Conservation (phyloP, 2,329 filamentous ascomycete genomes). For the Fusarium denticulatum region DNA sequence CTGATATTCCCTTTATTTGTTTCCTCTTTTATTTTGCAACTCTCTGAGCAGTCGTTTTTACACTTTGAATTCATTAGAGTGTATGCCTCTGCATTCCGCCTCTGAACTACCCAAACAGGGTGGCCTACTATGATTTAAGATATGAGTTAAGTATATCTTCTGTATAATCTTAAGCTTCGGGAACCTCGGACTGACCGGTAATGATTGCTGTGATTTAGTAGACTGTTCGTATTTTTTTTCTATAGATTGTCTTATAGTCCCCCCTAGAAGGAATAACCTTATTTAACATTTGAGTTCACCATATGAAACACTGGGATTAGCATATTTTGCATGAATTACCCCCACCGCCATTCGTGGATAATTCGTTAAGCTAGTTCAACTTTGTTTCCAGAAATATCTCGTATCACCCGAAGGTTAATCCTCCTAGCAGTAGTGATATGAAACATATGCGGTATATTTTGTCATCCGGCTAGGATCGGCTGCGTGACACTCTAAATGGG, state of each 20-base stretch:
- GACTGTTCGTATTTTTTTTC: not conserved
- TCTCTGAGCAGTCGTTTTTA: accelerated
- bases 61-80: accelerated
- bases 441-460: not conserved
- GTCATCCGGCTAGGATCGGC: not conserved
- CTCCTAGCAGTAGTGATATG: not conserved
- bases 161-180: not conserved
- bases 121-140: not conserved
- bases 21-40: accelerated
- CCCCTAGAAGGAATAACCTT: not conserved
- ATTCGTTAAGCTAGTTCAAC: not conserved
- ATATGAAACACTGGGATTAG: not conserved
- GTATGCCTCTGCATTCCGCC: not conserved
- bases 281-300: not conserved
- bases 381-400: not conserved
- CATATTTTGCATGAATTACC: not conserved
- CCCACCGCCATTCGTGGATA: not conserved
- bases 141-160: not conserved
- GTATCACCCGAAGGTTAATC: not conserved
- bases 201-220: too few relatives aligned
- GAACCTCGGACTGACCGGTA: not conserved
- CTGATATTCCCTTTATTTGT: accelerated
- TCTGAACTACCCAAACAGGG: not conserved
- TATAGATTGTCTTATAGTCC: not conserved
- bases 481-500: too few relatives aligned